Percentiles rank a stretch among this genome's conserved stretches.
These are phyloP conservation scores for Helichrysum umbraculigerum DNA, from an alignment of 129 eudicot species.

Conservation along the genomic window DNA sequence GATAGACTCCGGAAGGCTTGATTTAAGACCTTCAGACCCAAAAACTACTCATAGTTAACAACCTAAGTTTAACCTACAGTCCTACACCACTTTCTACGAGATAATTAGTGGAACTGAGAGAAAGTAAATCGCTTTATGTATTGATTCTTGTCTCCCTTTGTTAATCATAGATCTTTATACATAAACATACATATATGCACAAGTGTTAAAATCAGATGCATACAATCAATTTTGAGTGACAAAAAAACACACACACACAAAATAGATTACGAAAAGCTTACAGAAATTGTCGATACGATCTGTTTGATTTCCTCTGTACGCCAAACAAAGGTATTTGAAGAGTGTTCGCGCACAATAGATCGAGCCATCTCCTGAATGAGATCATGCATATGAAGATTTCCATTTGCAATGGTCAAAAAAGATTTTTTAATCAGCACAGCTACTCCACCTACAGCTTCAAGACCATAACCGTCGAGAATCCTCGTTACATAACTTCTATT, in stretches of 20 bases:
- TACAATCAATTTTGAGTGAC: not conserved
- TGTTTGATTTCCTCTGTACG: not conserved
- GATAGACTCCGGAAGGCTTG: too few species aligned
- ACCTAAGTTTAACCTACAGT: too few species aligned
- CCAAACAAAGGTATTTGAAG: not conserved
- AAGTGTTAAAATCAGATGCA: not conserved
- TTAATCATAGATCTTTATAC: too few species aligned
- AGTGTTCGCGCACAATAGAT: not conserved
- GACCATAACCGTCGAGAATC: not conserved
- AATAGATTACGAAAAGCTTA: not conserved
- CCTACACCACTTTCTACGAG: too few species aligned
- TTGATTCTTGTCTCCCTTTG: too few species aligned
- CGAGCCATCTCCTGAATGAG: conserved; percentile 4
- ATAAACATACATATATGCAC: too few species aligned
- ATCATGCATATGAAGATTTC: not conserved
- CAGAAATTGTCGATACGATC: not conserved
- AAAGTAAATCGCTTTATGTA: too few species aligned
- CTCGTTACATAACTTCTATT: not conserved
- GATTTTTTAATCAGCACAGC: not conserved
- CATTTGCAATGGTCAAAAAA: not conserved
- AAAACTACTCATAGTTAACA: too few species aligned
- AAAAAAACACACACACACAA: not conserved
- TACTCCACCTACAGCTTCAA: not conserved
- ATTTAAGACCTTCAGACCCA: too few species aligned
- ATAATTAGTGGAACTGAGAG: too few species aligned